Conservation (phyloP, 306 rosid genomes). For the Sicyos baderoa region DNA sequence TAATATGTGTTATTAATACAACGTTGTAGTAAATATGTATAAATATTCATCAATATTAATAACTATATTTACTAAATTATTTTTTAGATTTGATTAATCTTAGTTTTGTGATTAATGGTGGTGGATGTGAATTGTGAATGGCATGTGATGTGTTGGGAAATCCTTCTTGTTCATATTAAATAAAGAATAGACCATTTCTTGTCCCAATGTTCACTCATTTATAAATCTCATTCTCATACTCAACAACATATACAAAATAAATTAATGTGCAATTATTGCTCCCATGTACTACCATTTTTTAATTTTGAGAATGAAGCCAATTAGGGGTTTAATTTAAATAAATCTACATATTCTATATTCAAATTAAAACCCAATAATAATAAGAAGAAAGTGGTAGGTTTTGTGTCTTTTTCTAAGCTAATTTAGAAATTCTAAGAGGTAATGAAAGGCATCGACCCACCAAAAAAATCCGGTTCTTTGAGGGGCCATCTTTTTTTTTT, state of each 20-base stretch:
- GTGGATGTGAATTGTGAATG: slow-evolving; percentile 34
- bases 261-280: slow-evolving; percentile 26
- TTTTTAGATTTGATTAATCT: too few species aligned
- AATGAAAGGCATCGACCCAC: slow-evolving; percentile 9
- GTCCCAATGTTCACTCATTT: slow-evolving; percentile 30
- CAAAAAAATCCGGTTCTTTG: slow-evolving; percentile 4
- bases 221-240: not conserved
- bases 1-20: too few species aligned
- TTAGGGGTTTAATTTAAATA: slow-evolving; percentile 25
- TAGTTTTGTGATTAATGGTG: slow-evolving; percentile 32
- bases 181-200: slow-evolving; percentile 40
- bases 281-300: slow-evolving; percentile 3
- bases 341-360: slow-evolving; percentile 18
- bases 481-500: not conserved
- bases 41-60: too few species aligned
- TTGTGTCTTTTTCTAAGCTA: slow-evolving; percentile 34
- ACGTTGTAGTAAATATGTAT: too few species aligned
- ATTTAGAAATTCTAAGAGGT: slow-evolving; percentile 31
- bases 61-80: too few species aligned
- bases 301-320: slow-evolving; percentile 23
- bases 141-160: slow-evolving; percentile 70
- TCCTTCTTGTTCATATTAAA: slow-evolving; percentile 39
- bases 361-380: slow-evolving; percentile 13
- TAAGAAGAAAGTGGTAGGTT: slow-evolving; percentile 38
- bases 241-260: slow-evolving; percentile 1